Evolutionary conservation across 805 yeast genomes (phyloP), one percentile per base, ranked within the genome.

Genomic region (Blastobotrys peoriensis): DNA sequence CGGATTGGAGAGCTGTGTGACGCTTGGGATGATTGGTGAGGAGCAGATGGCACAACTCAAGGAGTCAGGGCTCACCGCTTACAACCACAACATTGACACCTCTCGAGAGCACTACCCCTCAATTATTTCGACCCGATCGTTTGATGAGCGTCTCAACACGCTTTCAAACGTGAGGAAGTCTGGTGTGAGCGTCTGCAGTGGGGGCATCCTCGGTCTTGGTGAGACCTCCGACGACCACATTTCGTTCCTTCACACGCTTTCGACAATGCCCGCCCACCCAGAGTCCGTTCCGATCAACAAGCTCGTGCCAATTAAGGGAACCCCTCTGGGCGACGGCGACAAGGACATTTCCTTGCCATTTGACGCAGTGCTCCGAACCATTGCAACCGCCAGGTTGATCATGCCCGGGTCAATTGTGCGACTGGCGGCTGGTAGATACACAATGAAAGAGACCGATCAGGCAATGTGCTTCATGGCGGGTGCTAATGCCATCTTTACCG

Each of bases 251-350:
- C 69, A 78, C 56, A 81, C 89, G 0, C 63, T 84, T 46, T 69
- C 87, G 1, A 83, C 80, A 4, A 69, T 85, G 79, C 71, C 73
- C 1, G 63, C 68, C n/a, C 91, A 84, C 53, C 93, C 93, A 1
- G 93, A 84, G 61, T 80, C 87, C 1, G 68, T 84, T 43, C 93
- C 93, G n/a, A 82, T 84, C 52, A 84, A 84, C 60, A 70, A 84
- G 54, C 67, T 84, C 38, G 86, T 84, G n/a, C 79, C 88, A 2
- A 83, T 84, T 44, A 75, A 79, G 48, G 93, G 93, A 2, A 84
- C 93, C 0, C 87, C 87, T 16, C 75, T 84, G 68, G 81, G 74
- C 22, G 75, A 75, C 38, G 44, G 47, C 36, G 39, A 46, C 17
- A 28, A 39, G 4, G 60, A 77, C 44, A 73, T 73, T 8, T 56